Evolutionary conservation across 768 basidiomycete genomes (phyloP).

Genomic region (Mycena chlorophos): DNA sequence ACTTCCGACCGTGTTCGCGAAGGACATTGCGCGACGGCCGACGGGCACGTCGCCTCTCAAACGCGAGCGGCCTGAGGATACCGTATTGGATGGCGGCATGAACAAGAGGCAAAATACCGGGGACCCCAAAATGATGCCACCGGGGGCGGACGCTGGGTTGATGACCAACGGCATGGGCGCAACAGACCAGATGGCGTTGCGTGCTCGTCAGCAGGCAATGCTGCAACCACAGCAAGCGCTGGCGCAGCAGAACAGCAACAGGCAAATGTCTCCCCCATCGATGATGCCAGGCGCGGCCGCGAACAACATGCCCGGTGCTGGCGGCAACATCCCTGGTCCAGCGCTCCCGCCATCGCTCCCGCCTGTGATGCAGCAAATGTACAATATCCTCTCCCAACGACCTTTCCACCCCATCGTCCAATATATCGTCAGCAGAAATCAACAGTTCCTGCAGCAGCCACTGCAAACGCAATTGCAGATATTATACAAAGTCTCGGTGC

Average conservation of each 20-base stretch:
- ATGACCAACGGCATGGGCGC: conserved; percentile 5
- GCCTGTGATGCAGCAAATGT: conserved; percentile 43
- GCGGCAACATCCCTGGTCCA: conserved; percentile 23
- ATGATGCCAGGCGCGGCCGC: conserved; percentile 6
- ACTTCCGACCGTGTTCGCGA: conserved; percentile 61
- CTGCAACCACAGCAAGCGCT: conserved; percentile 34
- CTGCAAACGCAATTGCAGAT: conserved; percentile 59
- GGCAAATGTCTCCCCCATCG: conserved; percentile 48
- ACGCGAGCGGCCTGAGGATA: conserved; percentile 61
- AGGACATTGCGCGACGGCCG: conserved; percentile 51
- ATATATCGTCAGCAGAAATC: conserved; percentile 51
- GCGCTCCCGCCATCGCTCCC: conserved; percentile 21
- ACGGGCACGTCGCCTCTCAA: conserved; percentile 42
- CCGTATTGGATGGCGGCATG: conserved; percentile 27
- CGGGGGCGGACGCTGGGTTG: too few species aligned
- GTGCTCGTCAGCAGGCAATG: conserved; percentile 23
- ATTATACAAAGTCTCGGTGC: conserved; percentile 54
- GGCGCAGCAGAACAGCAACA: conserved; percentile 27
- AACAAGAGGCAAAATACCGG: conserved; percentile 74
- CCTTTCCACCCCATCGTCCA: conserved; percentile 60
- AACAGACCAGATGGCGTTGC: not conserved
- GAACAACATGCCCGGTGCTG: conserved; percentile 24
- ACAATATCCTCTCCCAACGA: conserved; percentile 47
- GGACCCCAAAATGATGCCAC: conserved; percentile 49
- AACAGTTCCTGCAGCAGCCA: conserved; percentile 54